Evolutionary conservation across 805 yeast species (phyloP), one percentile per base, ranked within the genome.

Genomic region (Metschnikowia lochheadii): DNA sequence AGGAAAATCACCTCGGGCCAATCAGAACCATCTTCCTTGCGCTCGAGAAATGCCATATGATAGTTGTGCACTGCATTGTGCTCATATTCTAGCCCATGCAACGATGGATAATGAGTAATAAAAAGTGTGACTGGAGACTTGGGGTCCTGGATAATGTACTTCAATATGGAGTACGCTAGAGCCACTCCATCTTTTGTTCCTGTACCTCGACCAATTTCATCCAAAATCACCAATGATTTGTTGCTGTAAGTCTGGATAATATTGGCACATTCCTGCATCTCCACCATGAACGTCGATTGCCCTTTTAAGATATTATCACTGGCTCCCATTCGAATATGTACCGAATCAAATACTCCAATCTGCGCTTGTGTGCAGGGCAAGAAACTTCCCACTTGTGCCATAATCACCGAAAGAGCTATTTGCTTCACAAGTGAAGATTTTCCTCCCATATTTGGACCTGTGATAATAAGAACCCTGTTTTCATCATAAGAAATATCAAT

Each of bases 391-490:
- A 87, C 73, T 63, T 88, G 96, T 1, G 86, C 81, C 85, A 88
- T 78, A 7, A 88, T 79, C 10, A 80, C 82, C 10, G 81, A 69
- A 13, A 89, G 65, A 0, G 94, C 96, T 10, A 86, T 76, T 54
- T 86, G 89, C 46, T 87, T 77, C 14, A 86, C 88, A 59, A 82
- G 83, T 0, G 89, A 82, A 6, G 90, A 84, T 63, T 88, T 88
- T 3, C 96, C 96, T 8, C 96, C 96, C 90, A 87, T 86, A 57
- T 87, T 87, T 0, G 95, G 94, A 0, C 96, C 96, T 0, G 96
- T 87, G 20, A 90, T 79, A 14, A 90, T 74, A 49, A 83, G 70
- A 2, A 69, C 78, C 33, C 89, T 73, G 13, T 80, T 74, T 3
- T 70, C 63, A n/a, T 68, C 61, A 6, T 68, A 61, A 5, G 71